A percentile compares a stretch with the other conserved stretches of the same genome.
phyloP scores from a whole-genome alignment of 176 grass and related monocot species.

The Phyllostachys edulis region DNA sequence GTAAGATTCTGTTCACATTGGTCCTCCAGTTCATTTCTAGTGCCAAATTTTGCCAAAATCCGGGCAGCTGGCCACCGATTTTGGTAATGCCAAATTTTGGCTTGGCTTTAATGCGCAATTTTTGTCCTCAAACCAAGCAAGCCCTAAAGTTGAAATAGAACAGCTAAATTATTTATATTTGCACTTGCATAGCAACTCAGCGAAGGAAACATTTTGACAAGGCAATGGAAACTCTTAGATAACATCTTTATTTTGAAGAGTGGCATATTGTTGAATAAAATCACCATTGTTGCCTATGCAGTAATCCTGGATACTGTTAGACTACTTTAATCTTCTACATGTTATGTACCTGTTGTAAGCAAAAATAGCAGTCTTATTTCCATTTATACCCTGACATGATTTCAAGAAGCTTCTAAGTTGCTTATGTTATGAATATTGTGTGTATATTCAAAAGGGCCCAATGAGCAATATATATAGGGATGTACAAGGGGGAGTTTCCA shows the following conservation, averaged over 20 bases:
- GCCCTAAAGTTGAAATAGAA: background rate
- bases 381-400: background rate
- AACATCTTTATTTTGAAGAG: background rate
- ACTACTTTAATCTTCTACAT: background rate
- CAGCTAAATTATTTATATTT: background rate
- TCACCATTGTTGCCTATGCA: background rate
- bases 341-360: background rate
- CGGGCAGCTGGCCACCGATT: too few species aligned
- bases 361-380: background rate
- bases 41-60: too few species aligned
- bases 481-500: too few species aligned
- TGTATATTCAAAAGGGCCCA: too few species aligned
- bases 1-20: too few species aligned
- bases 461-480: too few species aligned
- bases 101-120: too few species aligned
- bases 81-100: too few species aligned
- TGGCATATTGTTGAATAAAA: background rate
- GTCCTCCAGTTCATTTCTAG: too few species aligned
- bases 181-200: background rate
- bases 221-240: background rate
- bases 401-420: slow-evolving; percentile 6
- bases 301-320: background rate
- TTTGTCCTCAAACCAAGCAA: too few species aligned
- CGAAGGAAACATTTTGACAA: background rate
- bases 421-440: too few species aligned